Percentiles rank a stretch among this genome's conserved stretches.
Conservation (phyloP, 805 yeast genomes). For the Yarrowia sp. region DNA sequence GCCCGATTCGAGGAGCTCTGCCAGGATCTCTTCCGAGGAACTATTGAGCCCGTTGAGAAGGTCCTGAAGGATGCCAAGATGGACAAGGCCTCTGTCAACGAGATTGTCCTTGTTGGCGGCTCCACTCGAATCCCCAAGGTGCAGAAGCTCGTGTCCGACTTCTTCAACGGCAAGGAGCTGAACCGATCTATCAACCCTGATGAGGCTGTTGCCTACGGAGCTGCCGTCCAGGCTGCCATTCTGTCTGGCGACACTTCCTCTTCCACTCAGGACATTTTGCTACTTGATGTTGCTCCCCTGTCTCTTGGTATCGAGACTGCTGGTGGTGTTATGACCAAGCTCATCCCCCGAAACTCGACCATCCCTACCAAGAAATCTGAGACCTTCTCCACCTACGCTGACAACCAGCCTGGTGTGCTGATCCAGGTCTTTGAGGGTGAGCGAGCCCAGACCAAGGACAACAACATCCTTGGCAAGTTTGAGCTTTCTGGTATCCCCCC, state of each 20-base stretch:
- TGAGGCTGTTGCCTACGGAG: conserved; percentile 1
- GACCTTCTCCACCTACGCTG: conserved; percentile 8
- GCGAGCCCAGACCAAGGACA: conserved; percentile 8
- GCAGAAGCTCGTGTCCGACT: background rate
- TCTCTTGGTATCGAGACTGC: conserved; percentile 7
- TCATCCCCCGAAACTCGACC: conserved; percentile 9
- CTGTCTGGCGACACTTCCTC: background rate
- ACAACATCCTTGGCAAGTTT: background rate
- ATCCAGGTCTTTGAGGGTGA: conserved; percentile 5
- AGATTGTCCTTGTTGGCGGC: background rate
- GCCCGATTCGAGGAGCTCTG: conserved; percentile 9
- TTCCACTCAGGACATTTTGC: background rate
- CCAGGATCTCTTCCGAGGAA: conserved; percentile 4
- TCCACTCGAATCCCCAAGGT: conserved; percentile 6
- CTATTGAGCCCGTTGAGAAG: background rate
- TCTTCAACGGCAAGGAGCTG: conserved; percentile 5
- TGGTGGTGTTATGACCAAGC: background rate
- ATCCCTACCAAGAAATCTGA: background rate
- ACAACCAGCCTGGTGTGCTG: conserved; percentile 3
- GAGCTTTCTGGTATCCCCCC: background rate
- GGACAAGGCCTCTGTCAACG: conserved; percentile 1
- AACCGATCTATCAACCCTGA: conserved; percentile 2
- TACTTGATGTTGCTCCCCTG: background rate
- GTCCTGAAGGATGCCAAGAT: background rate
- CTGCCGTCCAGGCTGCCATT: background rate